Base-by-base conservation (phyloP, 768 basidiomycete species). In the Dioszegia hungarica region DNA sequence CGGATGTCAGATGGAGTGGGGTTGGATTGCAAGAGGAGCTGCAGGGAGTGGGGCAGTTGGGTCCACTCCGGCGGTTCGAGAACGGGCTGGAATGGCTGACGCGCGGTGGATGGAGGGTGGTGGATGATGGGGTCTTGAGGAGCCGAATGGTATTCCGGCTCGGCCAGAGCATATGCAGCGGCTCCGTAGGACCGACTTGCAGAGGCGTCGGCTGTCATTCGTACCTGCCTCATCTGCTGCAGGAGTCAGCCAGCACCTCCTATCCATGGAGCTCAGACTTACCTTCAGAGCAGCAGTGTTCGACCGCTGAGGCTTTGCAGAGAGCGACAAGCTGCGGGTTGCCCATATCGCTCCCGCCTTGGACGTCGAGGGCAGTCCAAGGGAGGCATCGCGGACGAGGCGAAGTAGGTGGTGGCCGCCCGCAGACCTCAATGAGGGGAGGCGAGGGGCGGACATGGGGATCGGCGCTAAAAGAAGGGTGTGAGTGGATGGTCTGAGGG, bases 401-500 rank as follows among this genome's bases (percentile, higher is more conserved):
- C 25, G 22, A 15, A 51, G 34, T 3, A 51, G 36, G 14, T 51
- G 49, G 6, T 10, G 22, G 14, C 49, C 36, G 34, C 49, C 49
- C 36, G 49, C 37, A 14, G 49, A 36, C 25, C 49, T 38, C 36
- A 51, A 10, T 17, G 49, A 38, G 19, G 47, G 33, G 36, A 51
- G 49, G 49, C 49, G 36, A 51, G 49, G 49, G 49, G 49, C 36
- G 36, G 49, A 51, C 49, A 51, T 51, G 46, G 33, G 24, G 45
- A 46, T 46, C 45, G 43, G 43, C n/a, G n/a, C n/a, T n/a, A n/a
- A n/a, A n/a, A n/a, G n/a, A n/a, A n/a, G n/a, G n/a, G n/a, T n/a
- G n/a, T n/a, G 20, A 43, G 12, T 11, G 41, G 41, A 20, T 20
- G 20, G 24, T 19, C 9, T 2, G 24, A 2, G 20, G 41, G 11